These are phyloP conservation scores for Entophlyctis helioformis DNA, from an alignment of 192 early-diverging fungal genomes.

Conservation along the genomic window DNA sequence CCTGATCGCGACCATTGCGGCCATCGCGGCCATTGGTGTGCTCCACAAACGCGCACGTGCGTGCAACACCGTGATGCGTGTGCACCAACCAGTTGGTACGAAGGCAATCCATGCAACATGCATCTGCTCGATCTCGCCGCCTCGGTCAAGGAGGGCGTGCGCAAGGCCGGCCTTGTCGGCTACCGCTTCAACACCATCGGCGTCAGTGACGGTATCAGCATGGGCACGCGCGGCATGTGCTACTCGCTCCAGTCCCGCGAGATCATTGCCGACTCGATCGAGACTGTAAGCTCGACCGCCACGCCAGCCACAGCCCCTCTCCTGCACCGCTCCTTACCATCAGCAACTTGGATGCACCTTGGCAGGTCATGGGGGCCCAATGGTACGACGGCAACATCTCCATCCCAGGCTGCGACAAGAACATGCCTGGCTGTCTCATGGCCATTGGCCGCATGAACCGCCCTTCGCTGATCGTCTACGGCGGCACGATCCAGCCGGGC, in stretches of 20 bases:
- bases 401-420: conserved; percentile 72
- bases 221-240: conserved; percentile 94
- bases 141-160: conserved; percentile 88
- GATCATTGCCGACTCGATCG: conserved; percentile 97
- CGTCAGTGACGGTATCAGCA: conserved; percentile 93
- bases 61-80: no score
- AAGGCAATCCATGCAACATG: conserved; percentile 99
- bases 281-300: conserved; percentile 55
- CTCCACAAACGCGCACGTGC: no score
- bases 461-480: conserved; percentile 95
- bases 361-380: conserved; percentile 82
- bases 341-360: no score
- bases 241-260: conserved; percentile 96
- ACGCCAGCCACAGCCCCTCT: neutral
- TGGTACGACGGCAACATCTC: conserved; percentile 99
- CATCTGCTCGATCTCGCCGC: conserved; percentile 80
- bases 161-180: conserved; percentile 78
- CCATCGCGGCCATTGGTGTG: neutral
- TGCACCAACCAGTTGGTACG: conserved; percentile 77
- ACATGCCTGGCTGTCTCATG: conserved; percentile 97
- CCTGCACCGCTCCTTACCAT: neutral
- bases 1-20: neutral
- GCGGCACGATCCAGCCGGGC: conserved; percentile 87
- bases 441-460: conserved; percentile 94
- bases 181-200: conserved; percentile 98